Evolutionary conservation across 768 basidiomycete species (phyloP).

Genomic region (Macrolepiota albuminosa): DNA sequence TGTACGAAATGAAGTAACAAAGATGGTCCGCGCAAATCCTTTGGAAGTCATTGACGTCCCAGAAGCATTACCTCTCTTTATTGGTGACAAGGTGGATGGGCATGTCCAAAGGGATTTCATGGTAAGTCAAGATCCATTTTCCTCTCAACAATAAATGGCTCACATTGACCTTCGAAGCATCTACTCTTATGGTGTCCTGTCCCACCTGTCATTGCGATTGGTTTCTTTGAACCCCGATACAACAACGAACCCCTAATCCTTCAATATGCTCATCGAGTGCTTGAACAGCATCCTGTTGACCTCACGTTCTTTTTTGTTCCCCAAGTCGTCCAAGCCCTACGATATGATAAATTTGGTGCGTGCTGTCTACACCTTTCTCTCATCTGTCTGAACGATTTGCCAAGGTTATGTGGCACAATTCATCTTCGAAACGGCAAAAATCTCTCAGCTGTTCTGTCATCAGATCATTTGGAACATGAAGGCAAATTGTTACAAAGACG

Average conservation of each 20-base stretch:
- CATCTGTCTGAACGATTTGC: not conserved
- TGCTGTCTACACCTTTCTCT: not conserved
- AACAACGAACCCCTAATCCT: conserved; percentile 79
- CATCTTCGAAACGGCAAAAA: conserved; percentile 95
- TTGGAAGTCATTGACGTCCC: conserved; percentile 66
- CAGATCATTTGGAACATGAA: conserved; percentile 99
- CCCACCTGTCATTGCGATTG: conserved; percentile 75
- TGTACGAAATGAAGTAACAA: conserved; percentile 68
- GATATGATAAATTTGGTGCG: conserved; percentile 83
- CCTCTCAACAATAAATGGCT: not conserved
- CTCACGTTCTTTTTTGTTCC: conserved; percentile 99
- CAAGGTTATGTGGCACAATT: conserved; percentile 91
- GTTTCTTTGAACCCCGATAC: conserved; percentile 83
- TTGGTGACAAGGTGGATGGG: conserved; percentile 66
- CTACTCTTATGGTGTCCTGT: conserved; percentile 87
- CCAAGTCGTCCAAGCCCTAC: conserved; percentile 94
- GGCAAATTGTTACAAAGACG: conserved; percentile 94
- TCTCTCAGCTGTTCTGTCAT: conserved; percentile 97
- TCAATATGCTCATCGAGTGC: conserved; percentile 94
- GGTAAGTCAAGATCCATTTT: conserved; percentile 33
- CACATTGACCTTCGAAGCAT: conserved; percentile 43
- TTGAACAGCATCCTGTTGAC: conserved; percentile 92
- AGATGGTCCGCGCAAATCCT: conserved; percentile 70
- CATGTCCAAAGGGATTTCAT: conserved; percentile 65
- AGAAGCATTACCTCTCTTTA: conserved; percentile 75